Conservation (phyloP, 345 rosid species). For the Salix udensis region DNA sequence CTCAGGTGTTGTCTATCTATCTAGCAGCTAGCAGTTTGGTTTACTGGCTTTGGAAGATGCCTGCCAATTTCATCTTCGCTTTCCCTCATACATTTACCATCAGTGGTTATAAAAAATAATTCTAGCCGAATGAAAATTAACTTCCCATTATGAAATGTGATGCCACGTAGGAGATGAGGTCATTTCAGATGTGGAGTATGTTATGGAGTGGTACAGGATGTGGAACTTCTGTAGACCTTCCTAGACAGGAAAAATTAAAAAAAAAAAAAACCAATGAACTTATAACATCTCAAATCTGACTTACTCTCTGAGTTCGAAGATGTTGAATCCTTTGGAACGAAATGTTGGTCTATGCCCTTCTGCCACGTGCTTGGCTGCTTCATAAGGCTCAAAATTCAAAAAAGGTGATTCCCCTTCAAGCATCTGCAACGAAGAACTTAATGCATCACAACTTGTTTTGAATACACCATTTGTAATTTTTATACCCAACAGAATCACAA, state of each 20-base stretch:
- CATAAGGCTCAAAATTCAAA: conserved; percentile 78
- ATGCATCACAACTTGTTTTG: conserved; percentile 15
- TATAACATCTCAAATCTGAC: conserved; percentile 22
- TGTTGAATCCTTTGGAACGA: conserved; percentile 64
- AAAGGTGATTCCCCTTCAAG: conserved; percentile 95
- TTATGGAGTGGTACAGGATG: background rate
- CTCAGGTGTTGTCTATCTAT: background rate
- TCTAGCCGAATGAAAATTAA: background rate
- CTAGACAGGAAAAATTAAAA: background rate
- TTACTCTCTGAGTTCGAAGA: conserved; percentile 78
- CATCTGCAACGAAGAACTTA: conserved; percentile 55
- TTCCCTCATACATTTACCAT: background rate
- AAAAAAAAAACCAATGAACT: background rate
- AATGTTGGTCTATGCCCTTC: conserved; percentile 85
- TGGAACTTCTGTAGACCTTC: conserved; percentile 5
- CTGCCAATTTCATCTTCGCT: background rate
- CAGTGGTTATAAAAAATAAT: background rate
- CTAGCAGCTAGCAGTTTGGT: background rate
- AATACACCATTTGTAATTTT: conserved; percentile 10
- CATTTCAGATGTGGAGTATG: background rate
- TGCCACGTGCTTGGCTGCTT: conserved; percentile 89
- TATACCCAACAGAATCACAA: background rate
- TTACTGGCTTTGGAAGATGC: background rate
- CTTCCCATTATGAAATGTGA: background rate
- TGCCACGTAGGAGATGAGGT: background rate